Base-by-base conservation (phyloP, 129 eudicot genomes). In the Chrysanthemum makinoi region DNA sequence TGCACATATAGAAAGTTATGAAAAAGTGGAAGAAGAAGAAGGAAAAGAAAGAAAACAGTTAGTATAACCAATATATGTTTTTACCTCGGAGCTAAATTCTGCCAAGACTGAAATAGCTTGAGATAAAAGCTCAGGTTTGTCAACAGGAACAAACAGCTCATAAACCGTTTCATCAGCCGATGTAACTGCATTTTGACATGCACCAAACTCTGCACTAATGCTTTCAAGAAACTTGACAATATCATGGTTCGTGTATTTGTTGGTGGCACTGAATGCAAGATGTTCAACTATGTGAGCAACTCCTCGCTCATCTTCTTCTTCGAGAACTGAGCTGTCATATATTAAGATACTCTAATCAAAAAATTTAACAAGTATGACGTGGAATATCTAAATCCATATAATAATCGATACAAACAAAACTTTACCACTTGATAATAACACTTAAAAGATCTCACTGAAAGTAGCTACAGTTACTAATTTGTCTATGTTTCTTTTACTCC, bases 171-270 rank as follows among this genome's bases (percentile, higher is more conserved):
- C 98, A 75, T 92, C 98, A 48, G 89, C 75, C 39, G 94, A 86
- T 22, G 98, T 92, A 49, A 83, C 85, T 48, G 98, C 98, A 83
- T 92, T 92, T 69, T 86, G 94, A 77, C 98, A 92, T 60, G 98
- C 96, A 75, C 98, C 98, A 80, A 92, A 92, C 66, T 92, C 98
- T 33, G 98, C 98, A 68, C 98, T 96, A 75, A 92, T 82, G 66
- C 98, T 92, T 80, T 92, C 98, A 70, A 92, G 91, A 86, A 92
- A 92, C 65, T 81, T 92, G 72, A 92, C 89, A 70, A 92, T 86
- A 74, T 92, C 98, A 58, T 92, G 98, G 79, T 92, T 92, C 48
- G 98, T 92, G 80, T 92, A 92, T 68, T 85, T 92, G 72, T 81
- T 78, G 54, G 96, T 92, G 61, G 98, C 96, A 86, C 93, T 92